Base-by-base conservation (phyloP, 1,139 yeast genomes). In the Geotrichum aggregatum region DNA sequence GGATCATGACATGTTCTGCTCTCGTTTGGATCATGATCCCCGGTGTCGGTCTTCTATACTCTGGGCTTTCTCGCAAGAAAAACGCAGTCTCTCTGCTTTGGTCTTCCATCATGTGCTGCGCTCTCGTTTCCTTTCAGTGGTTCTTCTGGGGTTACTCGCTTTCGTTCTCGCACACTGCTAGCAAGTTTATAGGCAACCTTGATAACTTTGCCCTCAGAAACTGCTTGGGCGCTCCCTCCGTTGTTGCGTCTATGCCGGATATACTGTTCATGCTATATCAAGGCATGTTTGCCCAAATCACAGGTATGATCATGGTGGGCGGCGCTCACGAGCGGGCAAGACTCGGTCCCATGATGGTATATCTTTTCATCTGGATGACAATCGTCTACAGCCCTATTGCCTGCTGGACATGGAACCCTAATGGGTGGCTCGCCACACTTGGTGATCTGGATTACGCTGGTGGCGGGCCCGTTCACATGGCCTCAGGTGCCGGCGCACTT, bases 261-360 rank as follows among this genome's bases (percentile, higher is more conserved):
- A 84, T 91, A 55, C 78, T 89, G 56, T 91, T 83, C 73, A 84
- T 91, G 66, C 82, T 87, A 61, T 91, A 83, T 78, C 97, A 91
- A 72, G 95, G 97, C 63, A 88, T 88, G 96, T 91, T 91, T 66
- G 97, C 97, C 48, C 82, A 85, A 65, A 84, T 84, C 52, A 88
- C 97, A 35, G 97, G 94, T 56, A 84, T 87, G 68, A 80, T 92
- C 71, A 84, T 91, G 92, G 79, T 89, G 47, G 98, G 98, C 66
- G 98, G 96, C 67, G 96, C 96, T 46, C 88, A 95, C 69, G 98
- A 92, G 72, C 82, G 98, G 68, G 97, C 96, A 13, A 79, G 97
- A 63, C 78, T 91, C 59, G 89, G 92, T 40, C 98, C 98, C 54
- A 87, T 91, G 92, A 86, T 92, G 92, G 80, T 91, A 31, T 92